These are phyloP conservation scores for Colletotrichum sp. DNA, from an alignment of 2,329 filamentous ascomycete genomes.

Conservation along the genomic window DNA sequence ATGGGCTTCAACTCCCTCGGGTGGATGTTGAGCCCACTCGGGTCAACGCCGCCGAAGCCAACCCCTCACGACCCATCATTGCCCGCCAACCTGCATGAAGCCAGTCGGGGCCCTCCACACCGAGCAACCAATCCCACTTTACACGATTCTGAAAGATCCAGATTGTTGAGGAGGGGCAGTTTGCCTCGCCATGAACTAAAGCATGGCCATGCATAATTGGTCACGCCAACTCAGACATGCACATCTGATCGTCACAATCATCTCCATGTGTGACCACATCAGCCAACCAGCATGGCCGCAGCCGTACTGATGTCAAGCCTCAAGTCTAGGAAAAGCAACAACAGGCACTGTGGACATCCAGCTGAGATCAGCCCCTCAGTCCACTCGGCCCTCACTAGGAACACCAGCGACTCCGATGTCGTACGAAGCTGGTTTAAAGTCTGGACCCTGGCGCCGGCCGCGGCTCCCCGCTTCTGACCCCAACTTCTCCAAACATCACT, in stretches of 20 bases:
- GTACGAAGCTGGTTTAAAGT: background rate
- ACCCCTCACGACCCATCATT: background rate
- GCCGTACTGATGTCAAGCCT: background rate
- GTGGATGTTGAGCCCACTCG: background rate
- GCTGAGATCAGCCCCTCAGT: background rate
- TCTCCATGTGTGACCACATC: background rate
- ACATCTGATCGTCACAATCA: background rate
- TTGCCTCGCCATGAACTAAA: background rate
- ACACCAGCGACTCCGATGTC: background rate
- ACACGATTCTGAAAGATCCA: background rate
- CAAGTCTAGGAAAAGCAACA: background rate
- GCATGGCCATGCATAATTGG: background rate
- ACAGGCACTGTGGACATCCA: background rate
- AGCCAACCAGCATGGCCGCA: background rate
- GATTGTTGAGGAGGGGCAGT: background rate
- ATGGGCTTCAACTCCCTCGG: background rate
- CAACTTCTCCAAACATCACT: background rate
- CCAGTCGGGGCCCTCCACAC: background rate
- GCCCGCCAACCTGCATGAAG: background rate
- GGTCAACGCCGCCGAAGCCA: background rate
- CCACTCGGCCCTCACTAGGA: background rate
- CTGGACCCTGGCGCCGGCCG: background rate
- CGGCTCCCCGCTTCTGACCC: background rate
- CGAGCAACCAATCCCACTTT: background rate
- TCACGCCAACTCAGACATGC: background rate